These are phyloP conservation scores for Ogataea pini DNA, from an alignment of 805 yeast genomes.

Conservation along the genomic window DNA sequence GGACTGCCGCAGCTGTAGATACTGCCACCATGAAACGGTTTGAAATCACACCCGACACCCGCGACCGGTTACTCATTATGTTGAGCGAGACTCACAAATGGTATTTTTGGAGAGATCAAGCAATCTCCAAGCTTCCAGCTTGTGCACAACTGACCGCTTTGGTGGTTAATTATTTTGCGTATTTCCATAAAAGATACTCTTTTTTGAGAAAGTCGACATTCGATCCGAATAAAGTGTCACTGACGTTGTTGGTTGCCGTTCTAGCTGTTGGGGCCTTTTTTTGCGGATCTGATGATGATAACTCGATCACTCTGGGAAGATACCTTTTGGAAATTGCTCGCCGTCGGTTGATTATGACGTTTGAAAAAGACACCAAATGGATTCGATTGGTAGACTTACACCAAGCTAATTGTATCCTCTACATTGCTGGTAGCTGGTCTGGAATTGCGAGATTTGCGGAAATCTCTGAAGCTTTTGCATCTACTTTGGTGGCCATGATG, in stretches of 20 bases:
- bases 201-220: slow-evolving; percentile 4
- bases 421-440: slow-evolving; percentile 12
- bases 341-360: slow-evolving; percentile 7
- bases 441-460: slow-evolving; percentile 14
- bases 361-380: slow-evolving; percentile 6
- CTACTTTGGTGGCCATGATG: slow-evolving; percentile 13
- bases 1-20: background rate
- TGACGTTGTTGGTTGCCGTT: slow-evolving; percentile 7
- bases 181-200: slow-evolving; percentile 9
- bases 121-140: slow-evolving; percentile 7
- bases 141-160: slow-evolving; percentile 7
- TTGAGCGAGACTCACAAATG: slow-evolving; percentile 9
- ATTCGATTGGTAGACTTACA: slow-evolving; percentile 9
- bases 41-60: slow-evolving; percentile 7
- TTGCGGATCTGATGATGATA: slow-evolving; percentile 10
- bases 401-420: slow-evolving; percentile 10
- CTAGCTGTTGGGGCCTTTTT: slow-evolving; percentile 12
- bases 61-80: slow-evolving; percentile 7
- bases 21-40: slow-evolving; percentile 4
- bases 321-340: slow-evolving; percentile 10
- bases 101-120: slow-evolving; percentile 9
- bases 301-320: slow-evolving; percentile 7
- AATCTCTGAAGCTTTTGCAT: slow-evolving; percentile 11
- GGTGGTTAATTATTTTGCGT: slow-evolving; percentile 9
- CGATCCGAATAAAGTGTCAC: slow-evolving; percentile 6